These are phyloP conservation scores for Bimuria novae-zelandiae DNA, from an alignment of 2,329 filamentous ascomycete genomes.

Conservation along the genomic window DNA sequence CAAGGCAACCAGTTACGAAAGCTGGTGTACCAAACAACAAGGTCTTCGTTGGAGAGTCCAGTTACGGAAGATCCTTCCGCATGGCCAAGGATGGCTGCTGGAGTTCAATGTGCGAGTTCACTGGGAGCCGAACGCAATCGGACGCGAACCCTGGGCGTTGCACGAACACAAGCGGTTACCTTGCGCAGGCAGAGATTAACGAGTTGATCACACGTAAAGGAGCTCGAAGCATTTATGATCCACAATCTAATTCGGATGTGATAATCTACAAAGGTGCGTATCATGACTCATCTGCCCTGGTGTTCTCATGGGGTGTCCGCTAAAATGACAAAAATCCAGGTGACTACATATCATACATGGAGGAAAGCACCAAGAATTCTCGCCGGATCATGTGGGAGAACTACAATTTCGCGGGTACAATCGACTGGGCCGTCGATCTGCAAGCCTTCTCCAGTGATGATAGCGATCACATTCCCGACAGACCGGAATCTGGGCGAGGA, in stretches of 20 bases:
- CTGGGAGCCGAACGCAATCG: conserved; percentile 31
- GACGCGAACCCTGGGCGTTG: conserved; percentile 41
- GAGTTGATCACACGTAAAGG: conserved; percentile 19
- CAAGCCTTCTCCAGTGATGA: neutral
- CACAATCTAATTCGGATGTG: neutral
- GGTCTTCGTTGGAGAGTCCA: conserved; percentile 31
- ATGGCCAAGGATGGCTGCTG: conserved; percentile 47
- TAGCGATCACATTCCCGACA: neutral
- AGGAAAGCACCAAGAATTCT: neutral
- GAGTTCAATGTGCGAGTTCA: conserved; percentile 41
- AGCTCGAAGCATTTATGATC: conserved; percentile 2
- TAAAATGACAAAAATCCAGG: too few species aligned
- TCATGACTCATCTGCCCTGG: neutral
- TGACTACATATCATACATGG: neutral
- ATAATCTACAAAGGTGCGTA: neutral
- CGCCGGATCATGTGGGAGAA: neutral
- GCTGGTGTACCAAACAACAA: conserved; percentile 27
- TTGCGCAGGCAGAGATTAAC: conserved; percentile 45
- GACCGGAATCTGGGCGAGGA: neutral
- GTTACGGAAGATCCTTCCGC: conserved; percentile 38
- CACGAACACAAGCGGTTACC: conserved; percentile 47
- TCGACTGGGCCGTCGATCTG: neutral
- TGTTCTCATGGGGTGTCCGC: too few species aligned
- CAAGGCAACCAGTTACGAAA: conserved; percentile 32
- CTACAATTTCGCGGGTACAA: conserved; percentile 3